Conservation (phyloP, 768 basidiomycete genomes). For the Termitomyces sp. region DNA sequence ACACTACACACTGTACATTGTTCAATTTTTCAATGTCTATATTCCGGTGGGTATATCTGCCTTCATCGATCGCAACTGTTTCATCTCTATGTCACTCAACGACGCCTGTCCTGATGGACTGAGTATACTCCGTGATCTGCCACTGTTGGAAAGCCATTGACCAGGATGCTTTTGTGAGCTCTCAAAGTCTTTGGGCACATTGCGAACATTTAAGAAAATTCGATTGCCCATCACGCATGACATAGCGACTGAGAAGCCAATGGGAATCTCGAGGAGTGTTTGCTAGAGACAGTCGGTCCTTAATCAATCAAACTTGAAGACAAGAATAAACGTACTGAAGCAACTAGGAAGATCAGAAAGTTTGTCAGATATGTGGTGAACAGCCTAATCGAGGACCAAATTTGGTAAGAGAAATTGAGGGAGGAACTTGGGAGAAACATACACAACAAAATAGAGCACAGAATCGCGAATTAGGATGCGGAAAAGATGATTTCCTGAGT, state of each 20-base stretch:
- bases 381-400: slow-evolving; percentile 30
- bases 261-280: slow-evolving; percentile 44
- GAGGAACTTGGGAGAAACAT: slow-evolving; percentile 16
- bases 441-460: slow-evolving; percentile 54
- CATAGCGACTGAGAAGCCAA: slow-evolving; percentile 54
- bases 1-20: neutral
- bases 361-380: slow-evolving; percentile 52
- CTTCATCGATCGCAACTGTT: slow-evolving; percentile 27
- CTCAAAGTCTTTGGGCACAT: slow-evolving; percentile 27
- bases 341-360: slow-evolving; percentile 35
- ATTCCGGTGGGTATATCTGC: slow-evolving; percentile 9
- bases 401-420: neutral
- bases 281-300: slow-evolving; percentile 18
- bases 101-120: slow-evolving; percentile 3
- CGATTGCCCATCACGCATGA: slow-evolving; percentile 56
- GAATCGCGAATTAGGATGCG: slow-evolving; percentile 52
- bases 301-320: neutral
- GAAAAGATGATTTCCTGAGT: slow-evolving; percentile 39
- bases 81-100: slow-evolving; percentile 28
- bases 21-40: neutral
- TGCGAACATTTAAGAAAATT: slow-evolving; percentile 50
- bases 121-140: slow-evolving; percentile 1
- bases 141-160: neutral
- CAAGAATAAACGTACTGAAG: slow-evolving; percentile 18
- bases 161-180: neutral